A percentile compares a stretch with the other conserved stretches of the same genome.
Evolutionary conservation across 306 rosid species (phyloP).

Genomic region (Begonia loranthoides): DNA sequence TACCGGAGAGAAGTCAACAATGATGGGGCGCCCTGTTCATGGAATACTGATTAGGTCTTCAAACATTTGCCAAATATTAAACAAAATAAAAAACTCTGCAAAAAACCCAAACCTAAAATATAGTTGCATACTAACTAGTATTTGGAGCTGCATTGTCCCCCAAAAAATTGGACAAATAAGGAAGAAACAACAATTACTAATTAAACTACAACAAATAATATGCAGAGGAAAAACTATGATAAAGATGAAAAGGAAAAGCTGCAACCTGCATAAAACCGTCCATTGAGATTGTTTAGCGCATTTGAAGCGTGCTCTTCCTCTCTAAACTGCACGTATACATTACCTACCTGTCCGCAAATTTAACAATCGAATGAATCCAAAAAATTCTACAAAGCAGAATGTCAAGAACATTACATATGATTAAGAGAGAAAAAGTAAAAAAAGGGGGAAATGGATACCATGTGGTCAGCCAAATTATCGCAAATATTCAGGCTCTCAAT

Average conservation of each 20-base stretch:
- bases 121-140: no score
- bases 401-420: not conserved
- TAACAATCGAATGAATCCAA: not conserved
- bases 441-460: conserved; percentile 27
- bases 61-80: not conserved
- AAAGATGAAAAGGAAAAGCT: not conserved
- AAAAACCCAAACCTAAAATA: not conserved
- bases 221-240: not conserved
- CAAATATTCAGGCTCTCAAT: conserved; percentile 95
- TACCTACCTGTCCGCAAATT: conserved; percentile 56
- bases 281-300: conserved; percentile 77
- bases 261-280: conserved; percentile 83
- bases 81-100: conserved; percentile 10
- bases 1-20: conserved; percentile 93
- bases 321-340: conserved; percentile 72
- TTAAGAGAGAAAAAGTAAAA: not conserved
- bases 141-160: no score
- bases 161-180: no score
- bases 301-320: conserved; percentile 97
- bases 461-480: conserved; percentile 94
- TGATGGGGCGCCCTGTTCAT: conserved; percentile 74
- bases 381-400: conserved; percentile 2
- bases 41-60: no score
- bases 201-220: not conserved
- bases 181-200: no score